phyloP scores from a whole-genome alignment of 345 rosid genomes.

The Streptanthus diversifolius region DNA sequence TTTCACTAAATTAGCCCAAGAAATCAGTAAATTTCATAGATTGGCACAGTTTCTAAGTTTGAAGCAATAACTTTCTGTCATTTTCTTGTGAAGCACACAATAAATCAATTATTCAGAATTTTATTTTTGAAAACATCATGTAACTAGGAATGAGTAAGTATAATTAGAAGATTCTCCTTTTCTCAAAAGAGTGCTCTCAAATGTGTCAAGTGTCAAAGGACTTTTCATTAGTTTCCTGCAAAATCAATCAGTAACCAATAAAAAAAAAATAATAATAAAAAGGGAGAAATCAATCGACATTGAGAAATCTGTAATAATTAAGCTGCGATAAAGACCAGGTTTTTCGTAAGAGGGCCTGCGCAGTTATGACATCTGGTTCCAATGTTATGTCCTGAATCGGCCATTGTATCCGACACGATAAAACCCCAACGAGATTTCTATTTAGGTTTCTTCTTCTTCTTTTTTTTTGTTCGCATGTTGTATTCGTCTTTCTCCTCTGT shows the following conservation, averaged over 20 bases:
- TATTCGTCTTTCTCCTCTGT: no score
- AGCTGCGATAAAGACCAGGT: conserved; percentile 42
- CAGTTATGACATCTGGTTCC: conserved; percentile 71
- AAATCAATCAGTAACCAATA: no score
- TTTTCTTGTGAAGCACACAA: neutral
- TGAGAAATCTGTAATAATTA: neutral
- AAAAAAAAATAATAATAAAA: no score
- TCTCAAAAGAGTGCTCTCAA: neutral
- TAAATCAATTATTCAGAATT: neutral
- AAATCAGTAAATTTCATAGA: neutral
- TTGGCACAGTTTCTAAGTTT: neutral
- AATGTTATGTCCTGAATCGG: conserved; percentile 35
- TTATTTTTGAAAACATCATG: neutral
- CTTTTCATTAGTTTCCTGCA: no score
- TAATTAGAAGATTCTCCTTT: neutral
- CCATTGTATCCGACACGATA: conserved; percentile 33
- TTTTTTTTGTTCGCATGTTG: no score
- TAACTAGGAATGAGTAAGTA: neutral
- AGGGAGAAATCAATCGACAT: neutral
- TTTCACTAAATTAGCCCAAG: neutral
- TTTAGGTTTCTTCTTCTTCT: no score
- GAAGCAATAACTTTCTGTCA: neutral
- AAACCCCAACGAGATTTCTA: neutral
- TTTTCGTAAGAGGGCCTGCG: conserved; percentile 79
- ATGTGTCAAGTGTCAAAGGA: no score